These are phyloP conservation scores for Phytophthora vignae DNA, from an alignment of 352 stramenopile species.

Conservation along the genomic window DNA sequence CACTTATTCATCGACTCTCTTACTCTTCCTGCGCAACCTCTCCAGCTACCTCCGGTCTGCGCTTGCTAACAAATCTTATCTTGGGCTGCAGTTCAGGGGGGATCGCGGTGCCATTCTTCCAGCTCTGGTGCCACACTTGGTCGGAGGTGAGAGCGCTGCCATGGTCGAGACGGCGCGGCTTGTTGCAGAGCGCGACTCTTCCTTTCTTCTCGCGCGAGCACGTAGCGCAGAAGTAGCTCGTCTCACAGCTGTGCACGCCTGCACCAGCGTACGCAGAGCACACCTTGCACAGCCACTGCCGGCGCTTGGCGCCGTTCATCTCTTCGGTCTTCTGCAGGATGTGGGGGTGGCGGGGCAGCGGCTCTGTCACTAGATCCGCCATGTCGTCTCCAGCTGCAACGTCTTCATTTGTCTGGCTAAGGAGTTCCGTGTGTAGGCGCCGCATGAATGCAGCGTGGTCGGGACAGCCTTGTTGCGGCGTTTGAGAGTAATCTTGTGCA, in stretches of 20 bases:
- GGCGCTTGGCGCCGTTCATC: slow-evolving; percentile 22
- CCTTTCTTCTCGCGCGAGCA: slow-evolving; percentile 18
- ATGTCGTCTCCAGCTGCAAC: slow-evolving; percentile 5
- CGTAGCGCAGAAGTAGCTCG: too few species aligned
- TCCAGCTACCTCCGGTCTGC: background rate
- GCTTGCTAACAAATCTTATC: background rate
- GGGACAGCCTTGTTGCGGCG: background rate
- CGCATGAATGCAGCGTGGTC: background rate
- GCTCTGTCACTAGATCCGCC: slow-evolving; percentile 7
- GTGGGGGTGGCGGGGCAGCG: background rate
- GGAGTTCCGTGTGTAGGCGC: slow-evolving; percentile 5
- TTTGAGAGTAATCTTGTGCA: slow-evolving; percentile 14
- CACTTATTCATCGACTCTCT: background rate
- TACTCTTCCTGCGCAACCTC: background rate
- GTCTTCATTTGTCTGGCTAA: slow-evolving; percentile 21
- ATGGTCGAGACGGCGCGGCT: background rate
- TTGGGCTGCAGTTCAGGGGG: slow-evolving; percentile 18
- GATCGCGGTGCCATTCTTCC: slow-evolving; percentile 22
- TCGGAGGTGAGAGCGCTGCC: slow-evolving; percentile 16
- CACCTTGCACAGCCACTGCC: slow-evolving; percentile 36
- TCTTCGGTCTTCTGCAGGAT: slow-evolving; percentile 18
- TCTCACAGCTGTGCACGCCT: slow-evolving; percentile 18
- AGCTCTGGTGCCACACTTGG: slow-evolving; percentile 26
- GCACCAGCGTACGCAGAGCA: slow-evolving; percentile 22
- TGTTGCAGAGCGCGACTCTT: slow-evolving; percentile 21